Conservation (phyloP, 2,329 filamentous ascomycete species). For the Cladosporium cucumerinum region DNA sequence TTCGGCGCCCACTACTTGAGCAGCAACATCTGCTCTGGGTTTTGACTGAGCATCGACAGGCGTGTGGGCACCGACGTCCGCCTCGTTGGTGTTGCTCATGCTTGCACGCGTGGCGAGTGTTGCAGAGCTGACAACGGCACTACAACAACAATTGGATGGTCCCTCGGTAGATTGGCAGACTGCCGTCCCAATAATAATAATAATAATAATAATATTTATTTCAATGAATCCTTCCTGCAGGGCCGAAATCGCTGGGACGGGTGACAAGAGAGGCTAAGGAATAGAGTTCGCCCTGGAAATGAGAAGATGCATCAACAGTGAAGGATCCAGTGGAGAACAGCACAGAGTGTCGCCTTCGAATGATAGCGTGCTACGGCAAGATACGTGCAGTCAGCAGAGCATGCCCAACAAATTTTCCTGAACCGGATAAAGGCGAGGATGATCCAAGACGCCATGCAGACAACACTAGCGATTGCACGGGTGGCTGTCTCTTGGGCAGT, state of each 20-base stretch:
- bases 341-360: neutral
- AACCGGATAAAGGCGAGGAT: neutral
- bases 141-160: neutral
- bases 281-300: constrained; percentile 8
- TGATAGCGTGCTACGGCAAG: neutral
- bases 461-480: neutral
- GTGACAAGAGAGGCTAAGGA: constrained; percentile 14
- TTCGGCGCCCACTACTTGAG: constrained; percentile 11
- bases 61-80: neutral
- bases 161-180: neutral
- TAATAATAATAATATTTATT: neutral
- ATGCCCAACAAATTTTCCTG: neutral
- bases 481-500: neutral
- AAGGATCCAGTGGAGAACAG: neutral
- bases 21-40: constrained; percentile 2
- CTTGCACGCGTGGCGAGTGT: neutral
- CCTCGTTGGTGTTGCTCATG: neutral
- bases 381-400: constrained; percentile 7
- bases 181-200: too few relatives aligned
- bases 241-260: constrained; percentile 13
- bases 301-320: neutral
- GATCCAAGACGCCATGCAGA: constrained; percentile 4
- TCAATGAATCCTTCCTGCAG: neutral
- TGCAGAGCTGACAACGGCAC: neutral
- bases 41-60: neutral